Conservation (phyloP, 192 early-diverging fungal species). For the Entomortierella lignicola region DNA sequence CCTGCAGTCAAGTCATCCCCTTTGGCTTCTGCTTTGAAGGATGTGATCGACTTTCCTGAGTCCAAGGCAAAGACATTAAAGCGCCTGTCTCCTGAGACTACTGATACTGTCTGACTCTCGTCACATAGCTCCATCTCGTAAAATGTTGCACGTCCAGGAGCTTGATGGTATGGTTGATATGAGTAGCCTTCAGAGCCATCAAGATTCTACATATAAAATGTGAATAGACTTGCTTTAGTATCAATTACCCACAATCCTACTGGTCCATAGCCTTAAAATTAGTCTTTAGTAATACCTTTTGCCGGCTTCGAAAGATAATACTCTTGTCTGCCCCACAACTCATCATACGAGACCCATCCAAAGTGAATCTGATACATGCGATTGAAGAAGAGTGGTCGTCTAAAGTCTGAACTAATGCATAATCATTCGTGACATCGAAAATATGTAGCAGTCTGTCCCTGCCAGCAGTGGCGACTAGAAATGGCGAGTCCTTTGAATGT, state of each 20-base stretch:
- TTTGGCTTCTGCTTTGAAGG: conserved; percentile 68
- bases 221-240: too few species aligned
- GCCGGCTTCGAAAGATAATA: conserved; percentile 72
- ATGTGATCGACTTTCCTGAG: conserved; percentile 72
- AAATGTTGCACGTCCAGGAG: conserved; percentile 74
- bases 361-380: conserved; percentile 75
- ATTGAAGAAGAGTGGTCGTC: conserved; percentile 90
- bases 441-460: conserved; percentile 83
- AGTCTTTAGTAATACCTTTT: conserved; percentile 12
- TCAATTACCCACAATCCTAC: too few species aligned
- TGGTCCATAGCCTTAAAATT: neutral
- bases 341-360: conserved; percentile 71
- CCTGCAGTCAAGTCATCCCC: conserved; percentile 51
- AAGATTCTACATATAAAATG: too few species aligned
- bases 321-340: conserved; percentile 89
- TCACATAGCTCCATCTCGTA: conserved; percentile 79
- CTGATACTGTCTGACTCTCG: conserved; percentile 64
- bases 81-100: conserved; percentile 77
- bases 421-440: conserved; percentile 71
- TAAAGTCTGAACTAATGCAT: conserved; percentile 77
- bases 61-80: conserved; percentile 70
- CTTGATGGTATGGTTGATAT: conserved; percentile 73
- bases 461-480: conserved; percentile 77
- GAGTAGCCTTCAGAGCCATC: conserved; percentile 33
- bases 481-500: conserved; percentile 38